Conservation (phyloP, 2,329 filamentous ascomycete species). For the Aspergillus pseudoglaucus region DNA sequence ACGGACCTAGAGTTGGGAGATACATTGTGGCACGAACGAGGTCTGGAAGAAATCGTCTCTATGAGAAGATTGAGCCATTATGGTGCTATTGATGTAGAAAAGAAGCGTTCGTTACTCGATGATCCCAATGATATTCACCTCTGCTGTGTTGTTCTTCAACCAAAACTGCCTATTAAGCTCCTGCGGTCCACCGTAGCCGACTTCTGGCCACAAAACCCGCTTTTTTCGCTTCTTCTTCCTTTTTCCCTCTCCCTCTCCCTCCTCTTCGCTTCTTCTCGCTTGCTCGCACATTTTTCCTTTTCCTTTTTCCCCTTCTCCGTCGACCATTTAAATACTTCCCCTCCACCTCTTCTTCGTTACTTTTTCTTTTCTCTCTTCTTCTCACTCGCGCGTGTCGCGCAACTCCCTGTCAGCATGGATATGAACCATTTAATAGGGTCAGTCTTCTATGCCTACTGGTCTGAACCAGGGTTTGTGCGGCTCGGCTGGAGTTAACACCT, state of each 20-base stretch:
- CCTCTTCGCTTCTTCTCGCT: slow-evolving; percentile 21
- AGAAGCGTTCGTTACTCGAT: background rate
- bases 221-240: slow-evolving; percentile 22
- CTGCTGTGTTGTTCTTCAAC: slow-evolving; percentile 1
- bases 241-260: slow-evolving; percentile 16
- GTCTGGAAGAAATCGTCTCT: slow-evolving; percentile 87
- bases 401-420: slow-evolving; percentile 34
- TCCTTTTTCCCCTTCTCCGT: slow-evolving; percentile 13
- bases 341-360: slow-evolving; percentile 19
- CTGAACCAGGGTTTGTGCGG: slow-evolving; percentile 27
- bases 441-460: slow-evolving; percentile 25
- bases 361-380: slow-evolving; percentile 12
- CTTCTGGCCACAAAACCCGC: slow-evolving; percentile 25
- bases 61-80: slow-evolving; percentile 63
- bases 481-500: slow-evolving; percentile 31
- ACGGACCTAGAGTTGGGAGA: slow-evolving; percentile 3
- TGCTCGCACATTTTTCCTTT: slow-evolving; percentile 9
- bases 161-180: slow-evolving; percentile 25
- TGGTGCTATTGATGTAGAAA: background rate
- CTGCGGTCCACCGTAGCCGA: slow-evolving; percentile 26
- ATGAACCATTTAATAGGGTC: slow-evolving; percentile 47
- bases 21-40: slow-evolving; percentile 52
- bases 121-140: too few species aligned
- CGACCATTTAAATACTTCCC: slow-evolving; percentile 13
- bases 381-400: slow-evolving; percentile 27